Percentiles rank a stretch among this genome's conserved stretches.
phyloP scores from a whole-genome alignment of 352 stramenopile genomes.

The Globisporangium paddicum region DNA sequence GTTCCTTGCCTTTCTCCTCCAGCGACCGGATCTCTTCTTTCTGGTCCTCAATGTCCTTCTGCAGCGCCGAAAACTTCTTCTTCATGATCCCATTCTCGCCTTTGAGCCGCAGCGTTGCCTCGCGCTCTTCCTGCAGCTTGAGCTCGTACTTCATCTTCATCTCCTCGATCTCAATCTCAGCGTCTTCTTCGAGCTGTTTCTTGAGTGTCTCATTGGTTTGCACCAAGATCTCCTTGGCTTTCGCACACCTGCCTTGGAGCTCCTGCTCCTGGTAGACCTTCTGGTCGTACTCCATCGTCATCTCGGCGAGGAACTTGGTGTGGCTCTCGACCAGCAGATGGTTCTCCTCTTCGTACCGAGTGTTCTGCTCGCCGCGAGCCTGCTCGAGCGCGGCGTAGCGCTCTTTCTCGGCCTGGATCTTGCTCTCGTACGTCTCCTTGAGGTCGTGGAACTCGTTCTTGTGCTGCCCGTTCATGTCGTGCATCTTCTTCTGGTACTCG shows the following conservation, averaged over 20 bases:
- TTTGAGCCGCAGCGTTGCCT: constrained; percentile 92
- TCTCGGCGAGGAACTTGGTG: constrained; percentile 85
- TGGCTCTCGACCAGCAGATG: constrained; percentile 75
- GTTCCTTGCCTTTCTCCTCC: constrained; percentile 91
- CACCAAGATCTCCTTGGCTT: constrained; percentile 66
- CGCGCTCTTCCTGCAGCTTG: constrained; percentile 85
- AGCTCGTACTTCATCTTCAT: constrained; percentile 90
- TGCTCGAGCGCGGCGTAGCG: constrained; percentile 82
- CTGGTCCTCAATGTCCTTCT: constrained; percentile 94
- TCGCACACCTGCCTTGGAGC: constrained; percentile 54
- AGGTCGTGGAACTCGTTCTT: constrained; percentile 89
- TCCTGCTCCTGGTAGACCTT: constrained; percentile 87
- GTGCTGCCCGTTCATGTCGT: constrained; percentile 86
- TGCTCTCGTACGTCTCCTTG: constrained; percentile 87
- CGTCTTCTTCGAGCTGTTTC: constrained; percentile 91
- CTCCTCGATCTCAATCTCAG: constrained; percentile 92
- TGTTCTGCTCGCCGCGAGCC: constrained; percentile 65
- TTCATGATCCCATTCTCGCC: constrained; percentile 96
- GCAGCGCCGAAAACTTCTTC: constrained; percentile 93
- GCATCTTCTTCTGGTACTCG: constrained; percentile 90
- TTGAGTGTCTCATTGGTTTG: constrained; percentile 89
- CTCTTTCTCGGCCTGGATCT: constrained; percentile 90
- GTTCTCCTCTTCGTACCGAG: constrained; percentile 71
- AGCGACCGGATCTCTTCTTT: constrained; percentile 91
- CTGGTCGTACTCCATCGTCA: constrained; percentile 90